Conservation (phyloP, 345 rosid genomes). For the Trapa bicornis region DNA sequence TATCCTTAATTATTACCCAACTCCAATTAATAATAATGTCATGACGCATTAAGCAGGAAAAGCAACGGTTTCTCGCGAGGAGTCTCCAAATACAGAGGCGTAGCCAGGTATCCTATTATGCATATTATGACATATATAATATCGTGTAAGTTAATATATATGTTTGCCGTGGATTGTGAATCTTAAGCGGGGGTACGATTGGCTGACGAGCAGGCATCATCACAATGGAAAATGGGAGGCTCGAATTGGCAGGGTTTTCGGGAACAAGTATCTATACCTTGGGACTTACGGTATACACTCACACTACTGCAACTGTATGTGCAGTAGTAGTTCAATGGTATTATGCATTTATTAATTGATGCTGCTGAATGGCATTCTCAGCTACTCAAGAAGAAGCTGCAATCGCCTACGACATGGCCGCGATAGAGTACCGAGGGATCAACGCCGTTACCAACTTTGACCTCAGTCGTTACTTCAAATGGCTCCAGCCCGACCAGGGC, state of each 20-base stretch:
- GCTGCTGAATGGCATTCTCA: constrained; percentile 16
- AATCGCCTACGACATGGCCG: constrained; percentile 81
- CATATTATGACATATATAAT: too few relatives aligned
- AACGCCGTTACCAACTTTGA: constrained; percentile 95
- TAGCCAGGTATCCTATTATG: constrained; percentile 50
- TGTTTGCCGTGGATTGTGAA: too few relatives aligned
- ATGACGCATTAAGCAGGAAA: constrained; percentile 33
- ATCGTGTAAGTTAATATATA: too few relatives aligned
- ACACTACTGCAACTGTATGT: neutral
- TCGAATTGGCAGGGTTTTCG: constrained; percentile 62
- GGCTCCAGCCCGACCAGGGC: constrained; percentile 32
- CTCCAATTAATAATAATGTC: too few relatives aligned
- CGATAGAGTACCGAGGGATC: constrained; percentile 80
- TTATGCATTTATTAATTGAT: too few relatives aligned
- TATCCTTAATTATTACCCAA: too few relatives aligned
- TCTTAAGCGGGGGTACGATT: too few relatives aligned
- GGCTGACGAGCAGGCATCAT: constrained; percentile 34
- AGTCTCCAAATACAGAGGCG: constrained; percentile 92
- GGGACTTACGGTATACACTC: constrained; percentile 48
- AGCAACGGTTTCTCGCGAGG: constrained; percentile 97
- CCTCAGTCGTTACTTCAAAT: constrained; percentile 70
- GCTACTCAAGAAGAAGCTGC: constrained; percentile 99
- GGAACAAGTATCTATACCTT: constrained; percentile 64
- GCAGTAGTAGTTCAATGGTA: too few relatives aligned
- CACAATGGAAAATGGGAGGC: constrained; percentile 85